Conservation (phyloP, 441 rosid genomes). For the Hura crepitans region DNA sequence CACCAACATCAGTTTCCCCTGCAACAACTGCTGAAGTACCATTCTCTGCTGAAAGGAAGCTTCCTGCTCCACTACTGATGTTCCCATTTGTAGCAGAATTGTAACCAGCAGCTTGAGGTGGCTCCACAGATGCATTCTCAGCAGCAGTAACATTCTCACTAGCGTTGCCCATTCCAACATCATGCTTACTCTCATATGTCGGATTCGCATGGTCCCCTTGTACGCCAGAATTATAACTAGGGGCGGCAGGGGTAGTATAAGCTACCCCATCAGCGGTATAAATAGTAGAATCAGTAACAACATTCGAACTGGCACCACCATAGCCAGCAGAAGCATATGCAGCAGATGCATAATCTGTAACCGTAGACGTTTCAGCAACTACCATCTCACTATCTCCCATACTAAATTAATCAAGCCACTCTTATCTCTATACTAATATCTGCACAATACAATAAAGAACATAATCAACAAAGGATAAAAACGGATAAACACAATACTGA, state of each 20-base stretch:
- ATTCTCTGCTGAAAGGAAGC: constrained; percentile 42
- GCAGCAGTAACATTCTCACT: constrained; percentile 25
- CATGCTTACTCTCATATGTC: constrained; percentile 25
- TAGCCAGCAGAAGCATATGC: constrained; percentile 36
- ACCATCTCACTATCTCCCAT: constrained; percentile 79
- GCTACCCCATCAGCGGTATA: constrained; percentile 31
- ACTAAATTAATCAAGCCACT: constrained; percentile 12
- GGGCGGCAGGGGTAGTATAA: constrained; percentile 13
- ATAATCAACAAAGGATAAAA: neutral
- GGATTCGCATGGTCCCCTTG: constrained; percentile 29
- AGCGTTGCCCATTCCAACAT: constrained; percentile 17
- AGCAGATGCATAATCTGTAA: constrained; percentile 35
- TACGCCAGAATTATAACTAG: constrained; percentile 29
- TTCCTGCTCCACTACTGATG: constrained; percentile 33
- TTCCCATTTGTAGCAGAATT: constrained; percentile 53
- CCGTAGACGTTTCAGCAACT: constrained; percentile 45
- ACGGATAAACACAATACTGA: neutral
- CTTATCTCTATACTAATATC: constrained; percentile 13
- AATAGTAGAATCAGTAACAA: constrained; percentile 25
- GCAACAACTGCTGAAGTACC: constrained; percentile 41
- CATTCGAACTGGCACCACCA: constrained; percentile 26
- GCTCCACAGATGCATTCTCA: constrained; percentile 27
- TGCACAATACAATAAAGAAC: constrained; percentile 22
- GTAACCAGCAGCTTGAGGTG: constrained; percentile 33
- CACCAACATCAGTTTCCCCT: constrained; percentile 37